Conservation (phyloP, 352 stramenopile species). For the Globisporangium nunn region DNA sequence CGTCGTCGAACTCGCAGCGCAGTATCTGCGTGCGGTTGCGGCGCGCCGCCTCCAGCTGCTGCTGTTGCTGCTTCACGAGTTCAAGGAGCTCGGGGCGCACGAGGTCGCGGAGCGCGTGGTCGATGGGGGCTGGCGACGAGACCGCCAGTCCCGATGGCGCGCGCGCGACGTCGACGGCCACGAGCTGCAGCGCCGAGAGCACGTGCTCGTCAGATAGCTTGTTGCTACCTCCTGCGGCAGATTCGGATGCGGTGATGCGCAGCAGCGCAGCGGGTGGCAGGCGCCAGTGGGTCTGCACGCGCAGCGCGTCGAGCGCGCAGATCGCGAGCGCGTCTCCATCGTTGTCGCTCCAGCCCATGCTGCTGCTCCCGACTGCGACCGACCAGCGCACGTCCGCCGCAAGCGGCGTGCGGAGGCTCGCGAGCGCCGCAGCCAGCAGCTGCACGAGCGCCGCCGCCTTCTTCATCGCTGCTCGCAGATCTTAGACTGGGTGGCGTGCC, state of each 20-base stretch:
- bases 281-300: conserved; percentile 1
- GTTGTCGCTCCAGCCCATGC: background rate
- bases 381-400: background rate
- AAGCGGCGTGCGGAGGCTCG: background rate
- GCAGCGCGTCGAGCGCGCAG: conserved; percentile 7
- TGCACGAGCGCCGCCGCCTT: background rate
- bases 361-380: background rate
- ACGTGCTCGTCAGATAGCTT: background rate
- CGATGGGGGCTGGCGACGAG: background rate
- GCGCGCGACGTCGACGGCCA: background rate
- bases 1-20: conserved; percentile 42
- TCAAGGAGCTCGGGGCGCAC: background rate
- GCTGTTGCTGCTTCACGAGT: background rate
- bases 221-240: background rate
- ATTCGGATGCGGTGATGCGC: background rate
- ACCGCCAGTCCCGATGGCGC: background rate
- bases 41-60: background rate
- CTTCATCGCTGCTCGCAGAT: background rate
- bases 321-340: background rate
- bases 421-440: background rate
- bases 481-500: no score
- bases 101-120: background rate
- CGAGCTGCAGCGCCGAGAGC: conserved; percentile 1
- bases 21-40: conserved; percentile 4
- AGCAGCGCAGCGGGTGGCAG: background rate